Evolutionary conservation across 2,329 filamentous ascomycete genomes (phyloP).

Genomic region (Clonostachys byssicola): DNA sequence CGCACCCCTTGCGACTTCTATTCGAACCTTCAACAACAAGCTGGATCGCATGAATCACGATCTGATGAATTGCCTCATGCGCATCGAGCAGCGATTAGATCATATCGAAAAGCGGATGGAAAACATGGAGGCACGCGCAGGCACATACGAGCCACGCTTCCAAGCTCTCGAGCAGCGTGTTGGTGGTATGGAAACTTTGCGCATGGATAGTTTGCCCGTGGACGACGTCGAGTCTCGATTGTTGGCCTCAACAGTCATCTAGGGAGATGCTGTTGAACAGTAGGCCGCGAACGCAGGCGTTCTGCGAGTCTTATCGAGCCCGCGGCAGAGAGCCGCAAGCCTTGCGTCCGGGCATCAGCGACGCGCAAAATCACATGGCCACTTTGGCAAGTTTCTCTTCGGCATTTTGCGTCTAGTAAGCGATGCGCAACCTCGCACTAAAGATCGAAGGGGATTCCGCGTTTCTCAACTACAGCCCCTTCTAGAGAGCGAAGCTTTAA

Average conservation of each 20-base stretch:
- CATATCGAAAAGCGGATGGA: constrained; percentile 52
- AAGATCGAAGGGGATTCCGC: no score
- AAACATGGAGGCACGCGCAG: constrained; percentile 41
- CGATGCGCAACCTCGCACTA: no score
- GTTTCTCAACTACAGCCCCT: no score
- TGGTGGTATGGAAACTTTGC: constrained; percentile 34
- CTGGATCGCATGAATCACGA: constrained; percentile 56
- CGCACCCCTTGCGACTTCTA: constrained; percentile 51
- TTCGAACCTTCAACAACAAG: constrained; percentile 55
- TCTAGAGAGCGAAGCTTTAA: no score
- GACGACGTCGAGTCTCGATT: constrained; percentile 39
- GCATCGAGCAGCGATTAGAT: constrained; percentile 45
- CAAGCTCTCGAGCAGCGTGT: constrained; percentile 35
- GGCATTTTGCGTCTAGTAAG: no score
- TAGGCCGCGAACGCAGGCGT: no score
- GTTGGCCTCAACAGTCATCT: constrained; percentile 37
- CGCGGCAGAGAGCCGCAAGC: no score
- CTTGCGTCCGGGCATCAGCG: no score
- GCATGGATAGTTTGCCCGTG: constrained; percentile 37
- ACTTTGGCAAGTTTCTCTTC: no score
- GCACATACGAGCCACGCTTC: constrained; percentile 36
- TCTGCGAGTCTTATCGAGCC: no score
- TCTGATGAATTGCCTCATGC: constrained; percentile 44
- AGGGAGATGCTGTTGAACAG: constrained; percentile 10
- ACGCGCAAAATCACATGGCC: no score